Conservation (phyloP, 1,284 basidiomycete species). For the Apiotrichum gracile region DNA sequence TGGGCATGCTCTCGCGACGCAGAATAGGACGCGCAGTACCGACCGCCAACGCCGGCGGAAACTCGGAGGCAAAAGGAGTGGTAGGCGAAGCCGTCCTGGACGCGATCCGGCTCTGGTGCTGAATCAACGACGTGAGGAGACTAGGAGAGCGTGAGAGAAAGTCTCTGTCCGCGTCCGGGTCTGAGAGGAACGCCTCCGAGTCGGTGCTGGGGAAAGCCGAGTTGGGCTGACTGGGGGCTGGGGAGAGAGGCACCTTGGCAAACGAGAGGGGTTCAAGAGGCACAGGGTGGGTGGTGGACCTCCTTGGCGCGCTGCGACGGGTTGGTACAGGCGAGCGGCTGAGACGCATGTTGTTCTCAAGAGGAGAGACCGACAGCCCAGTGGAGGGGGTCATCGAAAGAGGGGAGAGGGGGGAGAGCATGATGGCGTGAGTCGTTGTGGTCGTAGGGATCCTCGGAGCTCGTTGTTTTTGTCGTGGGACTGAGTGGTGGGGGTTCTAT, state of each 20-base stretch:
- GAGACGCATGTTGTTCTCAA: background rate
- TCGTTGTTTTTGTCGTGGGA: background rate
- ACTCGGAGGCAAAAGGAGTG: too few relatives aligned
- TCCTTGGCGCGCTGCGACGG: background rate
- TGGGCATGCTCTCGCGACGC: slow-evolving; percentile 5
- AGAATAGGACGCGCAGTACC: slow-evolving; percentile 8
- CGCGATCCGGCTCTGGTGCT: slow-evolving; percentile 6
- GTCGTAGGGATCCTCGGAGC: background rate
- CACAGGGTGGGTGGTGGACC: background rate
- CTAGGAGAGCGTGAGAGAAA: slow-evolving; percentile 14
- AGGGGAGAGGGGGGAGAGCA: background rate
- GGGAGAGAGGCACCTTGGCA: slow-evolving; percentile 12
- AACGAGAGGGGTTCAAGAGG: slow-evolving; percentile 14
- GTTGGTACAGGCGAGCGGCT: background rate
- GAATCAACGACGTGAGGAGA: slow-evolving; percentile 20
- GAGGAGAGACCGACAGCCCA: background rate
- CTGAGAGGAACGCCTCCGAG: slow-evolving; percentile 9
- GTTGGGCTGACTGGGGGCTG: background rate
- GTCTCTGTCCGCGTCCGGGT: background rate
- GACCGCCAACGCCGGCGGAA: background rate
- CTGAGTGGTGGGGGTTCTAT: background rate
- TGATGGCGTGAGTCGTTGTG: background rate
- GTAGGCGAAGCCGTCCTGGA: background rate
- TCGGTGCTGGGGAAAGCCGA: slow-evolving; percentile 9
- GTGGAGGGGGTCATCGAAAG: background rate